phyloP scores from a whole-genome alignment of 805 yeast genomes.

The Sugiyamaella floridensis region DNA sequence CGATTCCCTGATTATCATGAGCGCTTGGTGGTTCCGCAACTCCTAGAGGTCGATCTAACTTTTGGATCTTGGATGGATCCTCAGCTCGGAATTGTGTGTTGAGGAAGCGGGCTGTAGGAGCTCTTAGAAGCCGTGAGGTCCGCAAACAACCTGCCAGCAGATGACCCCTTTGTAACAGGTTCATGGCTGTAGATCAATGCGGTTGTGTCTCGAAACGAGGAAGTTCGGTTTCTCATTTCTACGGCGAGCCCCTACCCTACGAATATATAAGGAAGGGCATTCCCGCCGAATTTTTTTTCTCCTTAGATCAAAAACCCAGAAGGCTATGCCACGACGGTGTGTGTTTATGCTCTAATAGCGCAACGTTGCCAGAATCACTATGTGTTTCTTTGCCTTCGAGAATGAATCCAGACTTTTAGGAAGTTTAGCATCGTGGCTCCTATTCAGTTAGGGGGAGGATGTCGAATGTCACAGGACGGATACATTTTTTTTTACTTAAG shows the following conservation, averaged over 20 bases:
- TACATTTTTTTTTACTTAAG: constrained; percentile 19
- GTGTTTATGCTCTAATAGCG: constrained; percentile 24
- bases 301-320: constrained; percentile 32
- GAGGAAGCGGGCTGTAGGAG: background rate
- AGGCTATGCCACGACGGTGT: constrained; percentile 33
- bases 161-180: too few relatives aligned
- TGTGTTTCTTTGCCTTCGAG: constrained; percentile 28
- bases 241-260: constrained; percentile 1
- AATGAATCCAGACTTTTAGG: constrained; percentile 30
- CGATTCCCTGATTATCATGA: constrained; percentile 36
- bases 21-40: constrained; percentile 33
- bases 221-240: too few relatives aligned
- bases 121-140: background rate
- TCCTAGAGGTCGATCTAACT: constrained; percentile 44
- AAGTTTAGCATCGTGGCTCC: constrained; percentile 28
- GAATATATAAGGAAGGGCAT: constrained; percentile 3
- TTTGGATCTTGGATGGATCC: constrained; percentile 15
- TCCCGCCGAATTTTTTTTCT: constrained; percentile 14
- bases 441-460: constrained; percentile 26
- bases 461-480: constrained; percentile 32
- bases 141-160: background rate
- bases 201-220: too few relatives aligned
- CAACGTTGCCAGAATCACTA: constrained; percentile 31
- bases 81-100: constrained; percentile 4
- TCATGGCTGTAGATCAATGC: too few relatives aligned